Evolutionary conservation across 1,284 basidiomycete species (phyloP).

Genomic region (Leccinum griseonigrum): DNA sequence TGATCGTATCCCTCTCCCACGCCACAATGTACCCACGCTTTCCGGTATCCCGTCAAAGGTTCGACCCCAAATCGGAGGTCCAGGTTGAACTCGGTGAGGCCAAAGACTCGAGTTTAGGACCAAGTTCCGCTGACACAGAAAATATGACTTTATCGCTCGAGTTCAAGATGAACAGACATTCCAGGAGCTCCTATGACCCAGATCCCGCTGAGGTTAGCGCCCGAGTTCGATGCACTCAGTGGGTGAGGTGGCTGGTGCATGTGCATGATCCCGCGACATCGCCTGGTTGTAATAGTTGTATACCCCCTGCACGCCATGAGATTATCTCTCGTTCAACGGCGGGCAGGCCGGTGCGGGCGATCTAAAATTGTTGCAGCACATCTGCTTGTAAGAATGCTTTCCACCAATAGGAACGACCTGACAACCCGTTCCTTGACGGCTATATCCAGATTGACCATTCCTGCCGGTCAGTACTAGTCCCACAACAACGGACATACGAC

Average conservation of each 20-base stretch:
- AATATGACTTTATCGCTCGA: neutral
- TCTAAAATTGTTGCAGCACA: conserved; percentile 2
- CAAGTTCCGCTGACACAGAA: neutral
- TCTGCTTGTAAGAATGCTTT: neutral
- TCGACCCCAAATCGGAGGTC: no score
- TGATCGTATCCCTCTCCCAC: no score
- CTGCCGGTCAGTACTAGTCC: neutral
- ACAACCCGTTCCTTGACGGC: conserved; percentile 6
- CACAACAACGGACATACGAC: neutral
- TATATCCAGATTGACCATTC: neutral
- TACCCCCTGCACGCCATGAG: neutral
- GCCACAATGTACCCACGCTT: no score
- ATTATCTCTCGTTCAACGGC: neutral
- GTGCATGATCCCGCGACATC: neutral
- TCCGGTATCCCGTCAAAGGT: no score
- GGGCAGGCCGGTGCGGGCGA: neutral
- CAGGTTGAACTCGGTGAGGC: no score
- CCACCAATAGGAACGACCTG: neutral
- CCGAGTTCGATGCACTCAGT: neutral
- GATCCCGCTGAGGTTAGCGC: no score
- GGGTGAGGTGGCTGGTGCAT: neutral
- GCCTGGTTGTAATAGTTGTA: neutral
- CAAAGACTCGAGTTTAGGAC: neutral
- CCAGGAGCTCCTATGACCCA: neutral
- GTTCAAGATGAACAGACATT: neutral